These are phyloP conservation scores for Penicillium sp. DNA, from an alignment of 2,329 filamentous ascomycete genomes.

Conservation along the genomic window DNA sequence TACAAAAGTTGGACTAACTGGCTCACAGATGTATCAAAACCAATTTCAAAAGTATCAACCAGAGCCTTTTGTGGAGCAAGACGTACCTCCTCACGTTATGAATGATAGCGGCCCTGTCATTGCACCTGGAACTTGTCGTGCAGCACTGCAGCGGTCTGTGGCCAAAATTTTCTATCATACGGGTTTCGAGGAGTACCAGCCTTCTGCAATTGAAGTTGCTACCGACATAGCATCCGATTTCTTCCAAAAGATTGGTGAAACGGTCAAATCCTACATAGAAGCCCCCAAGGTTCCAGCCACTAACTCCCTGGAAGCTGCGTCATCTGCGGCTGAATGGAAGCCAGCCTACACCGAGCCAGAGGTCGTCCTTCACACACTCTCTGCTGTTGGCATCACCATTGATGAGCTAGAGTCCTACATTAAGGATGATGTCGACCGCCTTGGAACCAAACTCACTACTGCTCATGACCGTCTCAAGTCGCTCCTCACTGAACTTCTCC, in stretches of 20 bases:
- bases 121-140: slow-evolving; percentile 74
- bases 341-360: slow-evolving; percentile 78
- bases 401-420: slow-evolving; percentile 80
- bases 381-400: slow-evolving; percentile 78
- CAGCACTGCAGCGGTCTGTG: slow-evolving; percentile 83
- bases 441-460: slow-evolving; percentile 71
- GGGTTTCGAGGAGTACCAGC: slow-evolving; percentile 95
- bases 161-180: slow-evolving; percentile 94
- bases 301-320: slow-evolving; percentile 43
- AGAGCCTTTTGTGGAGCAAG: slow-evolving; percentile 80
- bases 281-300: slow-evolving; percentile 67
- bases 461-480: slow-evolving; percentile 95
- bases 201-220: slow-evolving; percentile 83
- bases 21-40: slow-evolving; percentile 82
- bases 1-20: slow-evolving; percentile 9
- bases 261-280: slow-evolving; percentile 79
- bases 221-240: slow-evolving; percentile 89
- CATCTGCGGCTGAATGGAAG: slow-evolving; percentile 50
- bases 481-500: slow-evolving; percentile 87
- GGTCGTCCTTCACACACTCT: slow-evolving; percentile 78
- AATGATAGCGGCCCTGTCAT: slow-evolving; percentile 87
- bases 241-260: slow-evolving; percentile 77
- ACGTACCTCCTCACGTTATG: slow-evolving; percentile 84
- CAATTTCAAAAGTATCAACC: slow-evolving; percentile 97
- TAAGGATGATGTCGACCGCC: slow-evolving; percentile 87